Conservation (phyloP, 2,329 filamentous ascomycete species). For the Cercospora brassicicola region DNA sequence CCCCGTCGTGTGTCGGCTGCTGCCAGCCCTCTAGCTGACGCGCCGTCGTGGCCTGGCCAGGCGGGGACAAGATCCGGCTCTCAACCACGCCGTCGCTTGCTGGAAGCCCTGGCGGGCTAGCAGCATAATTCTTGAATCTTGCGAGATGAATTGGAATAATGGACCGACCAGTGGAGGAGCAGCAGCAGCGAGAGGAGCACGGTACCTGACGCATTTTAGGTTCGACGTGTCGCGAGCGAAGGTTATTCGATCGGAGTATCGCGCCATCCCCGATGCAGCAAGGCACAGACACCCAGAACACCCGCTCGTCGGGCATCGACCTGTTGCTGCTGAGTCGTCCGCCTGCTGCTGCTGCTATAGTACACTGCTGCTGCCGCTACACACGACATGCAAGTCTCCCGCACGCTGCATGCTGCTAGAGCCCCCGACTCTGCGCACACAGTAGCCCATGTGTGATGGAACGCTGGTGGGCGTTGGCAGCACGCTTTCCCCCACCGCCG, state of each 20-base stretch:
- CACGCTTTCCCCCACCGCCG: neutral
- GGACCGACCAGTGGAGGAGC: neutral
- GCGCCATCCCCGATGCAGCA: neutral
- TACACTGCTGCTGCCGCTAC: neutral
- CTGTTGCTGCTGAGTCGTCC: neutral
- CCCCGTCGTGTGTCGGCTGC: neutral
- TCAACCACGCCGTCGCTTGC: neutral
- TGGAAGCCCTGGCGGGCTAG: neutral
- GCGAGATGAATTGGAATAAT: neutral
- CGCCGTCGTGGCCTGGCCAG: slow-evolving; percentile 14
- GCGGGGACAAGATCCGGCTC: neutral
- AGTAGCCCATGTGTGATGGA: neutral
- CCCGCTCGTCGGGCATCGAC: neutral
- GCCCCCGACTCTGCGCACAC: neutral
- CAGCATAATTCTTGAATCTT: neutral
- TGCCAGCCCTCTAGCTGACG: slow-evolving; percentile 4
- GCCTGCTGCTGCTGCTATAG: neutral
- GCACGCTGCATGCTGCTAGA: neutral
- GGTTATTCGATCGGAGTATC: neutral
- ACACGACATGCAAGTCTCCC: neutral
- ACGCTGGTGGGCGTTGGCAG: neutral
- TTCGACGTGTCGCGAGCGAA: neutral
- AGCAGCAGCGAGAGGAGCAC: neutral
- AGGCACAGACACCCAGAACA: neutral
- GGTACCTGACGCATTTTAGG: neutral